Percentiles rank a stretch among this genome's conserved stretches.
Conservation (phyloP, 305 asterid species). For the Euphrasia arctica region DNA sequence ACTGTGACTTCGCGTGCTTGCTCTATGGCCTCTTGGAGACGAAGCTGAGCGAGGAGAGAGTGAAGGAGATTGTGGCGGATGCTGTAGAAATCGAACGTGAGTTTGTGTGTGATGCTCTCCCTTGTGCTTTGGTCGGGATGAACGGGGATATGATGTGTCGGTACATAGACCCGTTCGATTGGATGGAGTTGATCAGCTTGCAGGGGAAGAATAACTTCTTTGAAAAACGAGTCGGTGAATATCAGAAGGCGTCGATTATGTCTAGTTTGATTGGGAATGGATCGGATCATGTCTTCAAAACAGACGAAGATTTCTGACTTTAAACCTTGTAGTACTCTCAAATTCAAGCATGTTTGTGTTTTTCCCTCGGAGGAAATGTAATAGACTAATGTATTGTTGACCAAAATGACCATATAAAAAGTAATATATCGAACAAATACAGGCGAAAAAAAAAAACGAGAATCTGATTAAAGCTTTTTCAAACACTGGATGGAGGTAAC, state of each 20-base stretch:
- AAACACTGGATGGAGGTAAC: too few relatives aligned
- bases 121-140: too few relatives aligned
- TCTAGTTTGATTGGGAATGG: neutral
- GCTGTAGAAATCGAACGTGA: slow-evolving; percentile 12
- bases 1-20: slow-evolving; percentile 81
- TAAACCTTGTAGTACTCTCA: too few relatives aligned
- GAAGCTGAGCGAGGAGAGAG: slow-evolving; percentile 64
- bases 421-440: too few relatives aligned
- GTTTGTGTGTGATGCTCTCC: too few relatives aligned
- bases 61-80: slow-evolving; percentile 50
- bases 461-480: too few relatives aligned
- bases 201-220: neutral
- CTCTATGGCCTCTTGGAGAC: slow-evolving; percentile 48
- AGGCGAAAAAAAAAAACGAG: too few relatives aligned
- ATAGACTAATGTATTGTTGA: too few relatives aligned
- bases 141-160: too few relatives aligned
- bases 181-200: neutral
- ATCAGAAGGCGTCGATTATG: neutral
- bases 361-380: too few relatives aligned
- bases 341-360: too few relatives aligned
- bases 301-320: neutral
- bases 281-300: neutral
- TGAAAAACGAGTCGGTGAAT: neutral
- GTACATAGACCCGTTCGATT: neutral
- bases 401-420: too few relatives aligned